These are phyloP conservation scores for Linum trigynum DNA, from an alignment of 345 rosid genomes.

Conservation along the genomic window DNA sequence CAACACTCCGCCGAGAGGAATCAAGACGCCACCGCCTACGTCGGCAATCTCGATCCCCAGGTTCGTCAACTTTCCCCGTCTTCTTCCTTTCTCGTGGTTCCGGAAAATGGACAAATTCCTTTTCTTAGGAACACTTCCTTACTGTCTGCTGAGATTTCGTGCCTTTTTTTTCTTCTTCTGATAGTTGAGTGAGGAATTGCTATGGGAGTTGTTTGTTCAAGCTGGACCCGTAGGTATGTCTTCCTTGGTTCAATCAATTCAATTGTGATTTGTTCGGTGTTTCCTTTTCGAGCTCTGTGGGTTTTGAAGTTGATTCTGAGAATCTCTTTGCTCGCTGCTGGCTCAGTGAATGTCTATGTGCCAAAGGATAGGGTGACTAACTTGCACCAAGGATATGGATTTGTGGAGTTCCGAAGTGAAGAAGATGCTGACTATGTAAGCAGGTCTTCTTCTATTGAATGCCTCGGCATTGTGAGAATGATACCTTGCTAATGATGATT, in stretches of 20 bases:
- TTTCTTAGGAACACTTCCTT: no score
- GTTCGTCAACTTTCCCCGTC: slow-evolving; percentile 16
- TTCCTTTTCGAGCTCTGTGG: background rate
- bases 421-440: slow-evolving; percentile 97
- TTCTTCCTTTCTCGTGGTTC: background rate
- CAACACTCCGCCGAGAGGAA: slow-evolving; percentile 97
- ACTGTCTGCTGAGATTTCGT: background rate
- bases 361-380: slow-evolving; percentile 97
- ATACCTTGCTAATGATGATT: background rate
- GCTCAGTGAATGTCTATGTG: slow-evolving; percentile 81
- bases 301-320: background rate
- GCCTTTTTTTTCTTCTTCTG: slow-evolving; percentile 2
- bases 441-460: background rate
- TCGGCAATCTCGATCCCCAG: slow-evolving; percentile 83
- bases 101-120: no score
- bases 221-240: slow-evolving; percentile 90
- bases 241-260: no score
- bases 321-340: background rate
- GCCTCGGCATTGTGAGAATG: no score
- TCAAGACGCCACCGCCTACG: slow-evolving; percentile 97
- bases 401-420: slow-evolving; percentile 85
- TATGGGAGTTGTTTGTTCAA: slow-evolving; percentile 95
- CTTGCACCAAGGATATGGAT: slow-evolving; percentile 89
- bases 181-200: slow-evolving; percentile 74
- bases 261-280: background rate